Conservation (phyloP, 176 grass and related monocot species). For the Urochloa ruziziensis region DNA sequence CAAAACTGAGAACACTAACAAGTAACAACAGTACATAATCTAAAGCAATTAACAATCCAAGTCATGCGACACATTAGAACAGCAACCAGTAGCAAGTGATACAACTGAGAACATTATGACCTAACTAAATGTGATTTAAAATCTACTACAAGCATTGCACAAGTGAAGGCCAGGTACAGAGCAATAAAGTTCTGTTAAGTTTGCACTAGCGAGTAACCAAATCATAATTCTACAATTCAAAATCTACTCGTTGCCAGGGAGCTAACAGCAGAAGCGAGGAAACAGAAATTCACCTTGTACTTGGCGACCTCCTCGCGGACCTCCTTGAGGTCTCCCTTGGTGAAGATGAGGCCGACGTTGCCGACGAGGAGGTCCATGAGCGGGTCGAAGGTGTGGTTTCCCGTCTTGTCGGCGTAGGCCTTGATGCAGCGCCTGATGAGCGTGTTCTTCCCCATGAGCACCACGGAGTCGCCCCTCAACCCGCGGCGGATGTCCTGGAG, state of each 20-base stretch:
- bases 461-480: slow-evolving; percentile 70
- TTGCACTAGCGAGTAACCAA: neutral
- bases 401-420: slow-evolving; percentile 51
- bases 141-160: neutral
- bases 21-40: neutral
- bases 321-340: slow-evolving; percentile 91
- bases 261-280: neutral
- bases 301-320: slow-evolving; percentile 78
- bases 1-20: too few relatives aligned
- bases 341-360: slow-evolving; percentile 90
- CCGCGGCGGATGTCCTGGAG: slow-evolving; percentile 73
- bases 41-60: neutral
- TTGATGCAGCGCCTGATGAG: slow-evolving; percentile 82
- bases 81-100: too few relatives aligned
- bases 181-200: neutral
- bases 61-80: neutral
- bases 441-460: slow-evolving; percentile 92
- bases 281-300: slow-evolving; percentile 51
- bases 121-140: neutral
- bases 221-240: neutral
- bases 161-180: neutral
- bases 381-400: slow-evolving; percentile 51
- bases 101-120: too few relatives aligned
- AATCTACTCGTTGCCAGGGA: too few relatives aligned
- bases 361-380: slow-evolving; percentile 65